Evolutionary conservation across 306 rosid species (phyloP), one percentile per base, ranked within the genome.

Genomic region (Myrica gale): DNA sequence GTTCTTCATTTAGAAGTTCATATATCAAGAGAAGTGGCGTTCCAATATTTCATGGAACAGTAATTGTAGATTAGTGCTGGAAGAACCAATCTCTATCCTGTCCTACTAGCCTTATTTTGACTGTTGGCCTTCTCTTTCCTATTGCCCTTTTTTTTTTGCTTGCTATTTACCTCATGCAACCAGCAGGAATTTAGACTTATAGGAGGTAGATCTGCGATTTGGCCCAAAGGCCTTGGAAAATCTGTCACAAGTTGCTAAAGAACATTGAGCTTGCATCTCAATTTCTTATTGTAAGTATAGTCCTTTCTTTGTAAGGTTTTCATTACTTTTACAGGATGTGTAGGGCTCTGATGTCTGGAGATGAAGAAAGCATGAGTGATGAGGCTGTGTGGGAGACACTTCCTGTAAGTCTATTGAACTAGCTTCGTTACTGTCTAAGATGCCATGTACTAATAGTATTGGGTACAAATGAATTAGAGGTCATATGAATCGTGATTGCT

Each of bases 341-440:
- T 70, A 90, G 81, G 91, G 93, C 99, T 88, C 85, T 92, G 50
- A 85, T 96, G 98, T 98, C 98, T 21, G 99, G 97, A 55, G 98
- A 92, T 74, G 97, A 90, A 79, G 99, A 90, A 50, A 86, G 80
- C 91, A 78, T 96, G 92, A 92, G 88, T 69, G 98, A 92, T 51
- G 97, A 87, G 83, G 90, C 99, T 76, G 86, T 96, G 81, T 92
- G 99, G 99, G 98, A 91, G 82, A 89, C 93, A 8, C 97, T 93
- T 85, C 98, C 98, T 75, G 98, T 93, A 87, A 84, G 98, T 56
- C 74, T 75, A 66, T 21, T 73, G 41, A 12, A 52, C 68, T 54
- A 15, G 50, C 75, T 50, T 55, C 69, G 39, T 19, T 69, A 73
- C 67, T 60, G 57, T 84, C 78, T 60, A 43, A 69, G 56, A 47